Conservation (phyloP, 2,329 filamentous ascomycete species). For the Exophiala bonariae region DNA sequence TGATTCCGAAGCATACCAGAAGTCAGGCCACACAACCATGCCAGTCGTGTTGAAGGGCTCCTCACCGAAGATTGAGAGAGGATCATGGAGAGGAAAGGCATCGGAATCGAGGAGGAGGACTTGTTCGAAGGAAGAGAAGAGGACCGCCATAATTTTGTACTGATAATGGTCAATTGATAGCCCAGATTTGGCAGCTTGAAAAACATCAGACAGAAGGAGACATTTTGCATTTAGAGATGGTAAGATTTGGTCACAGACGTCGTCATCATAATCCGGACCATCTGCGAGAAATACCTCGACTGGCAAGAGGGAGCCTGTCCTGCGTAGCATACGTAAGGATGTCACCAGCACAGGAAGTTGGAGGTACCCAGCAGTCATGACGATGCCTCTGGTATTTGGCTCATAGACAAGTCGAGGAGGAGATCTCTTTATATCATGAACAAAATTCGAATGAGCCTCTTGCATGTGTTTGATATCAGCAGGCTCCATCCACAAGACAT, state of each 20-base stretch:
- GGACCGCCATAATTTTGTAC: constrained; percentile 38
- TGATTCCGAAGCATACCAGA: constrained; percentile 46
- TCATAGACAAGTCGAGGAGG: constrained; percentile 6
- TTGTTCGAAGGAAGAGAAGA: constrained; percentile 41
- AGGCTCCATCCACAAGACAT: constrained; percentile 37
- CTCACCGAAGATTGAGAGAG: constrained; percentile 34
- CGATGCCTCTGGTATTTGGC: constrained; percentile 32
- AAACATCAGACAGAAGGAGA: constrained; percentile 34
- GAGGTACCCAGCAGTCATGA: constrained; percentile 41
- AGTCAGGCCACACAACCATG: constrained; percentile 41
- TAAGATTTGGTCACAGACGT: constrained; percentile 32
- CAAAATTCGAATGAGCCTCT: constrained; percentile 41
- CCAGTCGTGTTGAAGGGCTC: constrained; percentile 35
- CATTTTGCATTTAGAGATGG: constrained; percentile 34
- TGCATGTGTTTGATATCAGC: constrained; percentile 37
- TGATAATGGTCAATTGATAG: constrained; percentile 36
- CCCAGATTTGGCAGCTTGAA: constrained; percentile 21
- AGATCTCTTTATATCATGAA: constrained; percentile 33
- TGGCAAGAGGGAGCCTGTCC: constrained; percentile 43
- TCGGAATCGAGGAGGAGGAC: constrained; percentile 42
- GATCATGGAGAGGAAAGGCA: constrained; percentile 35
- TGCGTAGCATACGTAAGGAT: constrained; percentile 47
- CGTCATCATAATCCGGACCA: constrained; percentile 28
- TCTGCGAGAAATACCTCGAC: constrained; percentile 42
- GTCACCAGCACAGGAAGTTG: constrained; percentile 47